Base-by-base conservation (phyloP, 2,329 filamentous ascomycete species). In the Scedosporium dehoogii region DNA sequence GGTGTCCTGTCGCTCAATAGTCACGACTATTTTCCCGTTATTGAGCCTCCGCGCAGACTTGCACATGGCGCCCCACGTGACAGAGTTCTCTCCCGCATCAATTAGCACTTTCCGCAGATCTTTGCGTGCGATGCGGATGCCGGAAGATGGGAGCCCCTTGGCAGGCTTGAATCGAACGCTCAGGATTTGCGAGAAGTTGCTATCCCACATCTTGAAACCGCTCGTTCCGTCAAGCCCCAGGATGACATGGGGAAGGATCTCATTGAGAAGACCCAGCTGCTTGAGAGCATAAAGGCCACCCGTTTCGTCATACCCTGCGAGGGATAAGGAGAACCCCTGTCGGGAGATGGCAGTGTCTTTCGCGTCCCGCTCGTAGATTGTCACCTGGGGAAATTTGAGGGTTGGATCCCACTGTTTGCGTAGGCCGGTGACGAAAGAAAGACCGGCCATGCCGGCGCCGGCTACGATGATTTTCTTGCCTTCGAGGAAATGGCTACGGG, bases 361-460 rank as follows among this genome's bases (percentile, higher is more conserved):
- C 10, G 69, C 64, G 60, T 79, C 76, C 27, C 78, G 75, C 27
- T 80, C 78, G 65, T 75, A 77, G 58, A 79, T 70, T 56, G 69
- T 67, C 55, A 79, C 68, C 3, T 65, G 68, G 1, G 76, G 77
- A 0, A 70, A 69, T 23, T 67, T 64, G 41, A 68, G 58, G 0
- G 62, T 60, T 2, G 69, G 63, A n/a, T 70, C 64, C 74, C 76
- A 79, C 3, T 73, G 70, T 59, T 74, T 74, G 41, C 69, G 70
- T 7, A 80, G 68, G 14, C 75, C 71, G 58, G 73, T 67, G 27
- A 72, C 73, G 62, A 81, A 80, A 6, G 76, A 69, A 10, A 76
- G 72, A 4, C 78, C 77, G 9, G 76, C 73, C 23, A 79, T 70
- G 29, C 78, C 78, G 21, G 70, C 76, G 4, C 78, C 78, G 3